A percentile compares a stretch with the other conserved stretches of the same genome.
phyloP scores from a whole-genome alignment of 2,329 filamentous ascomycete species.

The Fusarium chlamydosporum region DNA sequence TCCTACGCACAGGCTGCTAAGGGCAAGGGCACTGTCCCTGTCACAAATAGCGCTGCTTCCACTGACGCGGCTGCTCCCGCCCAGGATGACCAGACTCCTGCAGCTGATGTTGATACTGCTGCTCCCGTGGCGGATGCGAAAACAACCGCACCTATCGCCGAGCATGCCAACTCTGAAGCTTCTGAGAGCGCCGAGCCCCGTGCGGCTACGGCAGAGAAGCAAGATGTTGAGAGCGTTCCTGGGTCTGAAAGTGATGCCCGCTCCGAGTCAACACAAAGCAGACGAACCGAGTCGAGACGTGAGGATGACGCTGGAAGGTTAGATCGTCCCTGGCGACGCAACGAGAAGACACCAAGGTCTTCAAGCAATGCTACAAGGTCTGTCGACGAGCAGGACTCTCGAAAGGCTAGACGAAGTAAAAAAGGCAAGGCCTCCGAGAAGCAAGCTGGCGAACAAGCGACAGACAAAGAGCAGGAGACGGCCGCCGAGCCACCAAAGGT shows the following conservation, averaged over 20 bases:
- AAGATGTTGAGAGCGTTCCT: conserved; percentile 54
- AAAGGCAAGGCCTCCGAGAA: conserved; percentile 65
- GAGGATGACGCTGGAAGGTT: conserved; percentile 58
- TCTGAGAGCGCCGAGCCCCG: conserved; percentile 45
- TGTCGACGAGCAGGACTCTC: conserved; percentile 70
- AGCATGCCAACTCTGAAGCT: conserved; percentile 50
- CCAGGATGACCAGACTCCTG: conserved; percentile 51
- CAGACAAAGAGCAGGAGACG: conserved; percentile 68
- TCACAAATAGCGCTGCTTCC: conserved; percentile 50
- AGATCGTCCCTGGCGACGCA: conserved; percentile 59
- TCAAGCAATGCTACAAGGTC: conserved; percentile 75
- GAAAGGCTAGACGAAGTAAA: conserved; percentile 70
- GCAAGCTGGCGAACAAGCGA: conserved; percentile 64
- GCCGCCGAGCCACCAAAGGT: conserved; percentile 67
- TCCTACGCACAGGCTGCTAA: conserved; percentile 98
- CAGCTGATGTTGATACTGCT: conserved; percentile 44
- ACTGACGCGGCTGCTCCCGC: conserved; percentile 45
- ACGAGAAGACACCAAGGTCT: conserved; percentile 68
- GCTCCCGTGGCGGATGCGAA: conserved; percentile 50
- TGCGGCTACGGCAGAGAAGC: conserved; percentile 52
- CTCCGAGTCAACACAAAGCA: conserved; percentile 55
- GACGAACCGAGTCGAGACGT: conserved; percentile 53
- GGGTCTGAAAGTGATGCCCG: conserved; percentile 57
- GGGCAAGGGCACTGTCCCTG: conserved; percentile 69
- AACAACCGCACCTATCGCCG: conserved; percentile 39